Evolutionary conservation across 2,329 filamentous ascomycete species (phyloP).

Genomic region (Colletotrichum cuscutae): DNA sequence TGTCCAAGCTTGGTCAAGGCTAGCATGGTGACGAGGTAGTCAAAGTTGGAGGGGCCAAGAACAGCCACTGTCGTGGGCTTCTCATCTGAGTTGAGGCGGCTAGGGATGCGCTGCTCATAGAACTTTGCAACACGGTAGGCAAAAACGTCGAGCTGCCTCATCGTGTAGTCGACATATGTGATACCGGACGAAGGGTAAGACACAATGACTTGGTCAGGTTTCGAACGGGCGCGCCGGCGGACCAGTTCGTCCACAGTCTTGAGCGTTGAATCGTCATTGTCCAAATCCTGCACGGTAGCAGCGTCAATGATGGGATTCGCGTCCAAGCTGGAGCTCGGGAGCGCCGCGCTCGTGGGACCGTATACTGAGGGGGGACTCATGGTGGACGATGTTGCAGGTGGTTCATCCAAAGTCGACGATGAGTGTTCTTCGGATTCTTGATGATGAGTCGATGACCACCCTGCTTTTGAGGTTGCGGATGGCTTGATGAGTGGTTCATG

Average conservation of each 20-base stretch:
- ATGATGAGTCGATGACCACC: slow-evolving; percentile 7
- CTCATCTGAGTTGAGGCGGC: slow-evolving; percentile 37
- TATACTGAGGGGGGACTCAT: slow-evolving; percentile 35
- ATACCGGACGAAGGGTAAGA: slow-evolving; percentile 56
- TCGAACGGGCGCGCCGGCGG: slow-evolving; percentile 38
- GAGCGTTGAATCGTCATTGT: slow-evolving; percentile 37
- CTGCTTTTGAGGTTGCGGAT: neutral
- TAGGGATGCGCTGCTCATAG: slow-evolving; percentile 38
- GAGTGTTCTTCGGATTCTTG: neutral
- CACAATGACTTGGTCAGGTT: slow-evolving; percentile 47
- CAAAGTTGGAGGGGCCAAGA: slow-evolving; percentile 63
- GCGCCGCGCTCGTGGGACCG: slow-evolving; percentile 30
- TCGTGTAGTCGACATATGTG: slow-evolving; percentile 57
- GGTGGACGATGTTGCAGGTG: neutral
- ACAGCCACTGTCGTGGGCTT: slow-evolving; percentile 55
- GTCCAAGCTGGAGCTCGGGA: slow-evolving; percentile 19
- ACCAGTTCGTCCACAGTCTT: slow-evolving; percentile 41
- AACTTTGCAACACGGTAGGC: slow-evolving; percentile 41
- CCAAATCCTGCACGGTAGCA: neutral
- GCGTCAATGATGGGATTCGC: slow-evolving; percentile 1
- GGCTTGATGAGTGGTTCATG: neutral
- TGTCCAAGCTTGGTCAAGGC: slow-evolving; percentile 66
- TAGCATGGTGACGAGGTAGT: slow-evolving; percentile 64
- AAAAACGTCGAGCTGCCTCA: slow-evolving; percentile 55
- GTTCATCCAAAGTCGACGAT: slow-evolving; percentile 12